Percentiles rank a stretch among this genome's conserved stretches.
These are phyloP conservation scores for Talaromyces marneffei DNA, from an alignment of 2,329 filamentous ascomycete species.

Conservation along the genomic window DNA sequence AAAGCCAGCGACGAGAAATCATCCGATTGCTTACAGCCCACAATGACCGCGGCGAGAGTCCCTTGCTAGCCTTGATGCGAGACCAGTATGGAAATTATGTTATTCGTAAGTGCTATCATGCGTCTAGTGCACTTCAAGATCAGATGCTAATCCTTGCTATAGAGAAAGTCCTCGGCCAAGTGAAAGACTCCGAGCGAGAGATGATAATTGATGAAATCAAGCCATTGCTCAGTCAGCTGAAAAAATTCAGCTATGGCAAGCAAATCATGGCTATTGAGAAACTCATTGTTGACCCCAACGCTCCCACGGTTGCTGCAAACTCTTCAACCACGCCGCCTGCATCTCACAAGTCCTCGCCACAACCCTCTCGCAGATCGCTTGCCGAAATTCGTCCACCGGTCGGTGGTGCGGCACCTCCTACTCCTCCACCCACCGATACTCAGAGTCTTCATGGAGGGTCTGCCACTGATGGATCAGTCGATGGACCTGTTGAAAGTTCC, in stretches of 20 bases:
- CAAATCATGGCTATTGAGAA: conserved; percentile 62
- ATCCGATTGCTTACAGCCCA: conserved; percentile 56
- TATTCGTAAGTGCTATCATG: conserved; percentile 66
- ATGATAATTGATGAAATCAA: conserved; percentile 59
- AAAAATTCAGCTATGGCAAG: conserved; percentile 60
- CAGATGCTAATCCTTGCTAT: conserved; percentile 21
- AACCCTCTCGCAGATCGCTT: conserved; percentile 30
- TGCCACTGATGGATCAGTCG: conserved; percentile 34
- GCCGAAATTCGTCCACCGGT: conserved; percentile 39
- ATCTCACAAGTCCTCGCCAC: conserved; percentile 37
- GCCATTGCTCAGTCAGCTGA: conserved; percentile 56
- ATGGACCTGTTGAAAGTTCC: conserved; percentile 35
- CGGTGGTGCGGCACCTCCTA: conserved; percentile 56
- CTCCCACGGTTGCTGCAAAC: conserved; percentile 26
- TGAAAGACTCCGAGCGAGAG: conserved; percentile 56
- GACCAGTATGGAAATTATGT: conserved; percentile 96
- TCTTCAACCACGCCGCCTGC: conserved; percentile 36
- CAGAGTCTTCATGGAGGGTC: conserved; percentile 45
- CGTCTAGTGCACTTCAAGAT: background rate
- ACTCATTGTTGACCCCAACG: conserved; percentile 39
- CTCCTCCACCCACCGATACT: conserved; percentile 61
- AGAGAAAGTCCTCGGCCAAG: conserved; percentile 72
- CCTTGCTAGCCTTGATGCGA: conserved; percentile 72
- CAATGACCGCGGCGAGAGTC: conserved; percentile 60
- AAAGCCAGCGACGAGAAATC: conserved; percentile 64